Evolutionary conservation across 2,329 filamentous ascomycete species (phyloP), one percentile per base, ranked within the genome.

Genomic region (Pseudogymnoascus sp.): DNA sequence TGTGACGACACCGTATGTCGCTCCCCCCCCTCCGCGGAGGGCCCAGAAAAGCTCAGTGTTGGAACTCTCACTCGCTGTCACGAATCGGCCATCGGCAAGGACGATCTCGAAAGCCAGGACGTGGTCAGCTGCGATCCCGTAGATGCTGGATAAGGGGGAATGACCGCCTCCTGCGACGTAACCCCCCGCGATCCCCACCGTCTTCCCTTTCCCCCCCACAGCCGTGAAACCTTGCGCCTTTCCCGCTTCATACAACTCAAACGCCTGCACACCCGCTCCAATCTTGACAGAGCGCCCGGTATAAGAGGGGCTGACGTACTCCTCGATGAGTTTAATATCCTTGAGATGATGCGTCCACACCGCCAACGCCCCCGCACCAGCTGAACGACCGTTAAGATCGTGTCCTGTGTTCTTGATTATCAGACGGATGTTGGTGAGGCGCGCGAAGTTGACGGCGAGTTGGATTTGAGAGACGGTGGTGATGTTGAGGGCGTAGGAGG

Each of bases 141-240:
- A 80, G 1, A 73, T 74, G 0, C 82, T 78, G 0, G 75, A 71
- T 1, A 87, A 73, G 0, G 81, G 70, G 0, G 78, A 81, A 69
- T 88, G 85, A 0, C 85, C 85, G 0, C 82, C 85, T 0, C 83
- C 84, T n/a, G 83, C 82, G 1, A 79, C 75, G 50, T 83, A 88
- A 0, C 84, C 85, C 3, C 83, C 84, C 75, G 65, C 79, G 0
- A 84, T 75, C 0, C 82, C 80, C 2, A 87, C 84, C 0, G 79
- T 79, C 53, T 78, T 78, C 44, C 78, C 79, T 3, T 77, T 77
- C 1, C 84, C 84, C 0, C 80, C 82, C 0, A 87, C 80, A 2
- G 84, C 72, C 1, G 76, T 75, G 14, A 81, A 71, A 40, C 78
- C 76, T 72, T 67, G n/a, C n/a, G n/a, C n/a, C 59, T 79, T 73